Conservation (phyloP, 345 rosid genomes). For the Ricinus communis region DNA sequence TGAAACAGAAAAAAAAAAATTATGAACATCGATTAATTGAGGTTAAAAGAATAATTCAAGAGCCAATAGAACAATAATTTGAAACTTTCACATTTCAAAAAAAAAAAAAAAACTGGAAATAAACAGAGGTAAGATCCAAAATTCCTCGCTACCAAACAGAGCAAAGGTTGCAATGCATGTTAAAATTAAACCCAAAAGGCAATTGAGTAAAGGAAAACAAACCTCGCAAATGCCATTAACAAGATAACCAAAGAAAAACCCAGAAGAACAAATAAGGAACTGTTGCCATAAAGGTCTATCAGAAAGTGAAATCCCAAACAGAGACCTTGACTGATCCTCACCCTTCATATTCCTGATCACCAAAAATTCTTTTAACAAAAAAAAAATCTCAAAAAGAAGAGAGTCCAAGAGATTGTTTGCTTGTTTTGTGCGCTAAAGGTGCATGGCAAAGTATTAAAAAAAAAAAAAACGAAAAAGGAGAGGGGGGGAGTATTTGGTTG, state of each 20-base stretch:
- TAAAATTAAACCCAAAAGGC: slow-evolving; percentile 9
- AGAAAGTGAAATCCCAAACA: slow-evolving; percentile 72
- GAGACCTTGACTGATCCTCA: slow-evolving; percentile 58
- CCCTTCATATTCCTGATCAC: slow-evolving; percentile 47
- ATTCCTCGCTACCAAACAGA: no score
- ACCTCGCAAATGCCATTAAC: slow-evolving; percentile 97
- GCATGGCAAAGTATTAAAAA: slow-evolving; percentile 6
- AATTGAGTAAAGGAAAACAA: slow-evolving; percentile 8
- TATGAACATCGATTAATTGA: no score
- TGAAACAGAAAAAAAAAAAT: slow-evolving; percentile 11
- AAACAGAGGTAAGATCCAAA: no score
- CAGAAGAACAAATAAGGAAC: slow-evolving; percentile 85
- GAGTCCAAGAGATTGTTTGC: neutral
- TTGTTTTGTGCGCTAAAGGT: neutral
- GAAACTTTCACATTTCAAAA: no score
- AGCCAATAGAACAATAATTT: slow-evolving; percentile 22
- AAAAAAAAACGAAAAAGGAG: neutral
- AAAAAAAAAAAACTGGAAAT: no score
- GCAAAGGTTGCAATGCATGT: no score
- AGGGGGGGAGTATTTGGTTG: neutral
- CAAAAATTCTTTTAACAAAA: no score
- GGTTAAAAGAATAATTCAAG: neutral
- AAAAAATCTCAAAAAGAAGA: neutral
- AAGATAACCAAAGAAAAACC: slow-evolving; percentile 95
- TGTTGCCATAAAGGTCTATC: slow-evolving; percentile 76